Percentiles rank a stretch among this genome's conserved stretches.
phyloP scores from a whole-genome alignment of 441 rosid genomes.

The Croton laevigatus region DNA sequence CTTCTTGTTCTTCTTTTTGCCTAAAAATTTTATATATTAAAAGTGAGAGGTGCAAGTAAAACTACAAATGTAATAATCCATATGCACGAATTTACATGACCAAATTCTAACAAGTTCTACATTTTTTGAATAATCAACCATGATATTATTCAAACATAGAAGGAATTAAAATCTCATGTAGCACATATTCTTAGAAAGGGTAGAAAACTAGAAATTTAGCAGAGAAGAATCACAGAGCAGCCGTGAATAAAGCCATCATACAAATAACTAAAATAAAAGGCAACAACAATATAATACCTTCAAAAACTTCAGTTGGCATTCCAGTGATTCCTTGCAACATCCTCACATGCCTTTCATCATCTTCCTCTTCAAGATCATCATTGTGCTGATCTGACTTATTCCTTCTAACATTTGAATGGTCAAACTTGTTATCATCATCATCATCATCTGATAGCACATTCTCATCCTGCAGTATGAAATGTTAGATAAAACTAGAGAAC shows the following conservation, averaged over 20 bases:
- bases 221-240: neutral
- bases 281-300: slow-evolving; percentile 37
- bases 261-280: neutral
- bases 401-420: slow-evolving; percentile 13
- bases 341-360: slow-evolving; percentile 56
- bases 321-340: slow-evolving; percentile 86
- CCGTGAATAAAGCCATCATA: neutral
- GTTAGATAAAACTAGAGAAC: neutral
- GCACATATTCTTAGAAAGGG: neutral
- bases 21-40: slow-evolving; percentile 31
- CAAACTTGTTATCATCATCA: slow-evolving; percentile 24
- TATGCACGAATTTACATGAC: neutral
- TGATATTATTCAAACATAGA: neutral
- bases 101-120: neutral
- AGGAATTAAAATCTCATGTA: neutral
- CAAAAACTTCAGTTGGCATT: slow-evolving; percentile 75
- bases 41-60: slow-evolving; percentile 12
- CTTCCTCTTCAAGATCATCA: slow-evolving; percentile 45
- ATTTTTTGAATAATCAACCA: neutral
- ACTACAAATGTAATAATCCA: neutral
- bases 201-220: neutral
- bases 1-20: slow-evolving; percentile 49
- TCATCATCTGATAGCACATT: slow-evolving; percentile 65
- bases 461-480: slow-evolving; percentile 60
- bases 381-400: slow-evolving; percentile 13